Evolutionary conservation across 176 grass and related monocot species (phyloP).

Genomic region (Themeda triandra): DNA sequence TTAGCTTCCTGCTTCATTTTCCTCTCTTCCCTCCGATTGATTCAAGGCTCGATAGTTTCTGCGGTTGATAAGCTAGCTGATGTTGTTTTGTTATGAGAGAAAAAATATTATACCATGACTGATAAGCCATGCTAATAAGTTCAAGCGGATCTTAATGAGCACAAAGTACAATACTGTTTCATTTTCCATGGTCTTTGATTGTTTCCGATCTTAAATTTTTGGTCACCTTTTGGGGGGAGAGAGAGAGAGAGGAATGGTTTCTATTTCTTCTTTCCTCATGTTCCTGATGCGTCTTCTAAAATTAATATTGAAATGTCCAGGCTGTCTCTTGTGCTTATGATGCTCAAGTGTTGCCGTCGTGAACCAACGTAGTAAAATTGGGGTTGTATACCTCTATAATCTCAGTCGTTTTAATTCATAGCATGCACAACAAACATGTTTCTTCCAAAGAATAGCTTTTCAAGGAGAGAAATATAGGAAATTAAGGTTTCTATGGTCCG

Average conservation of each 20-base stretch:
- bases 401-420: not conserved
- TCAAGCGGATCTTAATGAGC: too few relatives aligned
- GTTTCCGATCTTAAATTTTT: not conserved
- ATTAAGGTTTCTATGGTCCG: too few relatives aligned
- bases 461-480: not conserved
- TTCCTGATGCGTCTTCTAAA: not conserved
- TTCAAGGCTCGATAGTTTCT: too few relatives aligned
- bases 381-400: not conserved
- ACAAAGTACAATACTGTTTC: too few relatives aligned
- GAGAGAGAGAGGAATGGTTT: too few relatives aligned
- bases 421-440: not conserved
- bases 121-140: too few relatives aligned
- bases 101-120: not conserved
- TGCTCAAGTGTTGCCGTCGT: not conserved
- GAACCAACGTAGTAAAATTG: not conserved
- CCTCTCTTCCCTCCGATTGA: too few relatives aligned
- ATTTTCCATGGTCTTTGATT: not conserved
- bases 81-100: not conserved
- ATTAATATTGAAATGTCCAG: not conserved
- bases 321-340: not conserved
- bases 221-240: not conserved
- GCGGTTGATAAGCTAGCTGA: too few relatives aligned
- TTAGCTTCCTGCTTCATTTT: too few relatives aligned
- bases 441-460: not conserved
- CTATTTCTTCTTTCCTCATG: not conserved